Evolutionary conservation across 2,329 filamentous ascomycete species (phyloP).

Genomic region (Scedosporium dehoogii): DNA sequence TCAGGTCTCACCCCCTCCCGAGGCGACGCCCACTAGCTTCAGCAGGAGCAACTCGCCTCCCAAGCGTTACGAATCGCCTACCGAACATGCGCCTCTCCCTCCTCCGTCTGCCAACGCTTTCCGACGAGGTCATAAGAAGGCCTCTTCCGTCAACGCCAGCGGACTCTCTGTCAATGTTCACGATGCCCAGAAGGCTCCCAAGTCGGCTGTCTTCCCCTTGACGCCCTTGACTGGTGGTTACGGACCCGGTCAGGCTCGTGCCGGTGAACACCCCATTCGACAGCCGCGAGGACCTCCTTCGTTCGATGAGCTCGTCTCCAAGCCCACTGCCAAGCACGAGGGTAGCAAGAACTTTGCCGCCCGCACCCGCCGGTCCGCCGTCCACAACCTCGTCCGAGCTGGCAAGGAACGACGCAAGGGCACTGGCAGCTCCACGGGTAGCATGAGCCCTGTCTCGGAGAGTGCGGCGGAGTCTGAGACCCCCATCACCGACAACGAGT

Average conservation of each 20-base stretch:
- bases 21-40: slow-evolving; percentile 36
- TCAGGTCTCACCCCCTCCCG: slow-evolving; percentile 72
- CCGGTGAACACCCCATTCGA: slow-evolving; percentile 86
- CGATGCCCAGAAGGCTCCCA: slow-evolving; percentile 54
- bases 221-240: slow-evolving; percentile 79
- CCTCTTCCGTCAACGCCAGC: slow-evolving; percentile 56
- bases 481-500: slow-evolving; percentile 63
- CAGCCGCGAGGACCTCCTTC: slow-evolving; percentile 89
- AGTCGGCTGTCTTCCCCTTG: slow-evolving; percentile 68
- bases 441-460: slow-evolving; percentile 86
- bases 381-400: slow-evolving; percentile 84
- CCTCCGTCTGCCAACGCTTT: slow-evolving; percentile 86
- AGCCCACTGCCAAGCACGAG: slow-evolving; percentile 86
- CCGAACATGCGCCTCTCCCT: slow-evolving; percentile 61
- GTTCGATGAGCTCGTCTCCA: slow-evolving; percentile 79
- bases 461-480: slow-evolving; percentile 57
- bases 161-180: slow-evolving; percentile 32
- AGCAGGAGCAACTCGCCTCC: slow-evolving; percentile 56
- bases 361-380: slow-evolving; percentile 81
- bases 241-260: slow-evolving; percentile 83
- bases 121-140: slow-evolving; percentile 89
- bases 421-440: slow-evolving; percentile 61
- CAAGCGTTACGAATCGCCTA: slow-evolving; percentile 59
- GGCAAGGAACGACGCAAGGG: slow-evolving; percentile 77
- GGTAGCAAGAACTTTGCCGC: slow-evolving; percentile 97